Evolutionary conservation across 164 flowering plant species (phyloP).

Genomic region (Malania oleifera): DNA sequence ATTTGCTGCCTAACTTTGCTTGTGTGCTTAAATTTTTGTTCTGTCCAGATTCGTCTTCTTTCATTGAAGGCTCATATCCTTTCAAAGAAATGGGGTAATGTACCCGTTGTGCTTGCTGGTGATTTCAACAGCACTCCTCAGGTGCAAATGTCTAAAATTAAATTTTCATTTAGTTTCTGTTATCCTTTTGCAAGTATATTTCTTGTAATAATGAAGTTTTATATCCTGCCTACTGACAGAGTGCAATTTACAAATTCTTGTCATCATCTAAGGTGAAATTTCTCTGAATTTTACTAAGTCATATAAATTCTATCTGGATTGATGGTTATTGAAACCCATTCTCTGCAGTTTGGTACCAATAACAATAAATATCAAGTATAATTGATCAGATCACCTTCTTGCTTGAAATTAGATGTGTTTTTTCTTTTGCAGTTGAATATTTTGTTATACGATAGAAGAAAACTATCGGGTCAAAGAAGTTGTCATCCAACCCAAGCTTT

Average conservation of each 20-base stretch:
- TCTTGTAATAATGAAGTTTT: neutral
- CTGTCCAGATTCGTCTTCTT: constrained; percentile 42
- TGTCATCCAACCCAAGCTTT: constrained; percentile 45
- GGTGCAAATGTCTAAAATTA: constrained; percentile 23
- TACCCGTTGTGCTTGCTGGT: constrained; percentile 50
- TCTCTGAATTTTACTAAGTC: neutral
- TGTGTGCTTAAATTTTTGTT: neutral
- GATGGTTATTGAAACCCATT: neutral
- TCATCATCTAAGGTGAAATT: constrained; percentile 48
- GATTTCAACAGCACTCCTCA: constrained; percentile 61
- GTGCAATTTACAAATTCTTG: constrained; percentile 62
- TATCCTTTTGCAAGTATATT: neutral
- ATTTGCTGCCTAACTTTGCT: neutral
- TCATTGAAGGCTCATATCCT: constrained; percentile 41
- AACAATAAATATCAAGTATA: neutral
- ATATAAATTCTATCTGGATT: neutral
- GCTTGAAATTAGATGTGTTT: neutral
- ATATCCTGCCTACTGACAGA: constrained; percentile 30
- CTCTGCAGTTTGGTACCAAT: neutral
- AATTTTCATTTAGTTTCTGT: neutral
- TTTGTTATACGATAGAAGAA: constrained; percentile 36
- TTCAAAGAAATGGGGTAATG: constrained; percentile 45
- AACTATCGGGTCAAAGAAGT: constrained; percentile 55
- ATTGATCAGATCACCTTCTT: neutral
- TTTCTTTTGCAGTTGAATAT: constrained; percentile 43